Evolutionary conservation across 345 rosid genomes (phyloP).

Genomic region (Iberis pinnata): DNA sequence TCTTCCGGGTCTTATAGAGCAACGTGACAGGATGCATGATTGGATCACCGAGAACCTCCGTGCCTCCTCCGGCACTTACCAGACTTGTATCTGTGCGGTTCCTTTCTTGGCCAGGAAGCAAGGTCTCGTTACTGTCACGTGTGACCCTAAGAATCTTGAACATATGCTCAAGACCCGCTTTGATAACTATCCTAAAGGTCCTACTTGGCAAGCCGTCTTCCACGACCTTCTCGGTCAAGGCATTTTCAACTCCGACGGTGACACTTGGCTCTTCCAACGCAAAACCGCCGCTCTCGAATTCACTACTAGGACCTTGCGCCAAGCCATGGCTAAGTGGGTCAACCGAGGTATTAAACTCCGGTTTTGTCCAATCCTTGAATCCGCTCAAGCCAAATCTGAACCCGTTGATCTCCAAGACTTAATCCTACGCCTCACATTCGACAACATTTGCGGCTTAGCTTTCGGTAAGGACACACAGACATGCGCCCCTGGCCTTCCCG

Average conservation of each 20-base stretch:
- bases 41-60: conserved; percentile 94
- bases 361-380: conserved; percentile 64
- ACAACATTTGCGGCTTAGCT: conserved; percentile 89
- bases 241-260: conserved; percentile 86
- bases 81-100: conserved; percentile 83
- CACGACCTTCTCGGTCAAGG: conserved; percentile 93
- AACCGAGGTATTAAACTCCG: conserved; percentile 65
- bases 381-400: conserved; percentile 45
- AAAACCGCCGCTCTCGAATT: conserved; percentile 96
- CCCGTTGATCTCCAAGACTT: conserved; percentile 82
- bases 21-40: conserved; percentile 87
- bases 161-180: conserved; percentile 81
- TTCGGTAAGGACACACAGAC: conserved; percentile 90
- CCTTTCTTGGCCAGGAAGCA: conserved; percentile 76
- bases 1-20: conserved; percentile 81
- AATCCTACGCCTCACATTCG: conserved; percentile 85
- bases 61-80: conserved; percentile 90
- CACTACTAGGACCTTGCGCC: conserved; percentile 88
- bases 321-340: conserved; percentile 95
- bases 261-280: conserved; percentile 89
- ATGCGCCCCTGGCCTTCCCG: conserved; percentile 62
- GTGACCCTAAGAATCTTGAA: conserved; percentile 83
- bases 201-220: conserved; percentile 92
- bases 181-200: conserved; percentile 95
- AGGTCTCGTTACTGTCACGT: conserved; percentile 96